phyloP scores from a whole-genome alignment of 495 filamentous ascomycete genomes.

The Neurospora sp. region DNA sequence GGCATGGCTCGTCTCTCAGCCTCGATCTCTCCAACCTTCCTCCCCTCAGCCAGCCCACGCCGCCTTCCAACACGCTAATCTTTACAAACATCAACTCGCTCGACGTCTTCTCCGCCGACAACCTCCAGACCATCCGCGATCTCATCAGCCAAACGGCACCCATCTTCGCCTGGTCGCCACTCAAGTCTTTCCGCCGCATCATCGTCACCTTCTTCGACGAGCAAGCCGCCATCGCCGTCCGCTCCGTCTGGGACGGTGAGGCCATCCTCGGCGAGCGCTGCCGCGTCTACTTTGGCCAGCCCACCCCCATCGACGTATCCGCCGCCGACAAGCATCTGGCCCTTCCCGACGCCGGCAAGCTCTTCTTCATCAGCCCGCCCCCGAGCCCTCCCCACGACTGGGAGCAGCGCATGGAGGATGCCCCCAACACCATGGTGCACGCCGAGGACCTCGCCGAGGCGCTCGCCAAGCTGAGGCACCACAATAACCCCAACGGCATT shows the following conservation, averaged over 20 bases:
- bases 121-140: constrained; percentile 64
- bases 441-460: constrained; percentile 81
- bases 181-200: constrained; percentile 88
- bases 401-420: constrained; percentile 80
- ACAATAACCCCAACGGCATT: constrained; percentile 15
- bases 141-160: constrained; percentile 58
- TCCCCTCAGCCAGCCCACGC: constrained; percentile 63
- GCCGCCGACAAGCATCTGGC: constrained; percentile 57
- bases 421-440: constrained; percentile 89
- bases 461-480: constrained; percentile 53
- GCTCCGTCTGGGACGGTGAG: constrained; percentile 60
- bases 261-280: constrained; percentile 58
- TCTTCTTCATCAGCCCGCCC: constrained; percentile 95
- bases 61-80: constrained; percentile 87
- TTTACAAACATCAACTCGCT: constrained; percentile 79
- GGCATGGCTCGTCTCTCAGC: constrained; percentile 47
- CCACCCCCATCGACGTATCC: constrained; percentile 43
- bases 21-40: constrained; percentile 78
- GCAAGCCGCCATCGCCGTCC: constrained; percentile 62
- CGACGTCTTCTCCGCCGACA: constrained; percentile 66
- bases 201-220: constrained; percentile 73
- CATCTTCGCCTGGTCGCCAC: constrained; percentile 80
- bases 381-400: constrained; percentile 87
- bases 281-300: constrained; percentile 82
- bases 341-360: constrained; percentile 75